phyloP scores from a whole-genome alignment of 768 basidiomycete genomes.

The Phylloporus scabripes region DNA sequence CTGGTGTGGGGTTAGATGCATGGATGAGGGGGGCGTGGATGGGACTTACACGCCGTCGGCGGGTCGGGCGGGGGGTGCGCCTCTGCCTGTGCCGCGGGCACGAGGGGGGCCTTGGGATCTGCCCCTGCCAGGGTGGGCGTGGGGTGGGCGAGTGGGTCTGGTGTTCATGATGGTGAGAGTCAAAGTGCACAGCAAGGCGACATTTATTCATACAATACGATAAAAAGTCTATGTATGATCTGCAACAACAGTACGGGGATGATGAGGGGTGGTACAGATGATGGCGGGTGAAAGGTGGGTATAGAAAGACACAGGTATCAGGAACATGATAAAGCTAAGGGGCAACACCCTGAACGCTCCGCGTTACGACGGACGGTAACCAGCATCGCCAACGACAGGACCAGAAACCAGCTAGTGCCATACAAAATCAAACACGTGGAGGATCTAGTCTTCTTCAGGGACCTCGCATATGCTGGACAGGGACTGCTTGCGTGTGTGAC shows the following conservation, averaged over 20 bases:
- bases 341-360: slow-evolving; percentile 13
- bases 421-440: no score
- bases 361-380: slow-evolving; percentile 15
- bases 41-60: slow-evolving; percentile 11
- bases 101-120: no score
- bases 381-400: slow-evolving; percentile 18
- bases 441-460: slow-evolving; percentile 26
- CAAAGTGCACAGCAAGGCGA: no score
- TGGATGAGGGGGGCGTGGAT: background rate
- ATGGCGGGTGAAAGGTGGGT: slow-evolving; percentile 22
- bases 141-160: no score
- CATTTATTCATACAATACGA: background rate
- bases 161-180: no score
- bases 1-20: background rate
- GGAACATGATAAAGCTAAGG: slow-evolving; percentile 16
- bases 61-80: slow-evolving; percentile 14
- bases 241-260: slow-evolving; percentile 13
- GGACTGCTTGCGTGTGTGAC: slow-evolving; percentile 28
- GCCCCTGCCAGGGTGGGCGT: no score
- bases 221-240: slow-evolving; percentile 11
- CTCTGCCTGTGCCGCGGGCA: slow-evolving; percentile 23
- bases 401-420: slow-evolving; percentile 15
- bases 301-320: slow-evolving; percentile 30
- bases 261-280: slow-evolving; percentile 26
- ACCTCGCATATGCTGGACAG: slow-evolving; percentile 31